Evolutionary conservation across 106 monocot genomes (phyloP), one percentile per base, ranked within the genome.

Genomic region (Triglochin maritima): DNA sequence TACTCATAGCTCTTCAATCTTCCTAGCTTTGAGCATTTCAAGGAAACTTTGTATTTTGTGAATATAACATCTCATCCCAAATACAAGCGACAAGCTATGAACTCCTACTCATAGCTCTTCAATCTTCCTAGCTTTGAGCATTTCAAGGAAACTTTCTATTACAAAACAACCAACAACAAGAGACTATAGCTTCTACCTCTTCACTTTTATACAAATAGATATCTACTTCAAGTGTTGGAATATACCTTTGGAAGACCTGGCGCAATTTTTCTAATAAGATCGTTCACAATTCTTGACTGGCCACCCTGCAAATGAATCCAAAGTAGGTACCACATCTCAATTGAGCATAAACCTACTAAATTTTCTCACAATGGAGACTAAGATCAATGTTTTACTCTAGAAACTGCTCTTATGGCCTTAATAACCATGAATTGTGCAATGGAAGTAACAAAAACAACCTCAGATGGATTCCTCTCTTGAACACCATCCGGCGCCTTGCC

Each of bases 171-270:
- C 11, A 45, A 46, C 14, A 49, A 11, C 13, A 63, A 42, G 45
- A 46, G 47, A 46, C 46, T 13, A 9, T 12, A 29, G 29, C 29
- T 29, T 29, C 29, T 29, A 29, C 29, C 29, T 29, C 29, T 29
- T 29, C 29, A 29, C 29, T 29, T 29, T 29, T 29, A 29, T 29
- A 29, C 29, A 29, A 29, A 29, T 29, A 29, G 29, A 29, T 29
- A 29, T 29, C 29, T 29, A 29, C 29, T 29, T 29, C 7, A 63
- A 63, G 47, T 63, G 9, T 63, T 63, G 56, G 59, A 59, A 17
- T 29, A 52, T 57, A 74, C 69, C 70, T 71, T 64, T 29, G 74
- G 50, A 44, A 70, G 12, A 46, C 47, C 48, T 17, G 73, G 69
- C 4, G 49, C 64, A 64, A 74, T 59, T 59, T 50, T 64, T 49